These are phyloP conservation scores for Phyllosticta citriasiana DNA, from an alignment of 2,329 filamentous ascomycete species.

Conservation along the genomic window DNA sequence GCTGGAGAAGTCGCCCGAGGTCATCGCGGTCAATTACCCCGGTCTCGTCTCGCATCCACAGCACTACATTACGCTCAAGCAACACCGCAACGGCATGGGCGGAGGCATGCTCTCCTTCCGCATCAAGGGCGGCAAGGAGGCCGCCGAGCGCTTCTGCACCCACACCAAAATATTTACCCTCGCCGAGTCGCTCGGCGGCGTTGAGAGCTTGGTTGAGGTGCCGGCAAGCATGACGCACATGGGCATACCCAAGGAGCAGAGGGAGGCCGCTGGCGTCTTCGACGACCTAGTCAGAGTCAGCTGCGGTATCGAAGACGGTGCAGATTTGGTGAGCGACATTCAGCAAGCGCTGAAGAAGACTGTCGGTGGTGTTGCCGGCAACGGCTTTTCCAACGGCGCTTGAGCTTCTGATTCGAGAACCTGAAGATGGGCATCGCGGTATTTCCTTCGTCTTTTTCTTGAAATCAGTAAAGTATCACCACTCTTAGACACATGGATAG, in stretches of 20 bases:
- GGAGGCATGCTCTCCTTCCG: slow-evolving; percentile 98
- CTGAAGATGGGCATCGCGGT: not conserved
- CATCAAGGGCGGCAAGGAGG: slow-evolving; percentile 73
- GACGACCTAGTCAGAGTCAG: slow-evolving; percentile 90
- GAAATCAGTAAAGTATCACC: not conserved
- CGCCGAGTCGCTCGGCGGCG: slow-evolving; percentile 82
- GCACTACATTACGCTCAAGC: slow-evolving; percentile 71
- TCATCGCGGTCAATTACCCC: slow-evolving; percentile 90
- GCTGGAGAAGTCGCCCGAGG: slow-evolving; percentile 69
- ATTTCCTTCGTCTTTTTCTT: not conserved
- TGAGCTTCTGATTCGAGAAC: not conserved
- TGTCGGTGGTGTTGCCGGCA: slow-evolving; percentile 42
- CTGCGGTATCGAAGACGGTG: slow-evolving; percentile 86
- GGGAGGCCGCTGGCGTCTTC: slow-evolving; percentile 86
- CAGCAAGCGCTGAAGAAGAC: slow-evolving; percentile 73
- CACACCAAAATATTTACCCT: slow-evolving; percentile 82
- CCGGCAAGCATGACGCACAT: slow-evolving; percentile 96
- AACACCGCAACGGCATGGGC: slow-evolving; percentile 89
- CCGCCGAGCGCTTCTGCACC: slow-evolving; percentile 88
- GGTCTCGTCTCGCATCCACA: slow-evolving; percentile 82
- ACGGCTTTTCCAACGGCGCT: slow-evolving; percentile 5
- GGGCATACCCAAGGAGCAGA: slow-evolving; percentile 80
- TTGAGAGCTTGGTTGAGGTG: slow-evolving; percentile 86
- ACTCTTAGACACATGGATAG: not conserved
- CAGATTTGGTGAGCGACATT: slow-evolving; percentile 74